Evolutionary conservation across 2,329 filamentous ascomycete genomes (phyloP).

Genomic region (Huntiella bhutanensis): DNA sequence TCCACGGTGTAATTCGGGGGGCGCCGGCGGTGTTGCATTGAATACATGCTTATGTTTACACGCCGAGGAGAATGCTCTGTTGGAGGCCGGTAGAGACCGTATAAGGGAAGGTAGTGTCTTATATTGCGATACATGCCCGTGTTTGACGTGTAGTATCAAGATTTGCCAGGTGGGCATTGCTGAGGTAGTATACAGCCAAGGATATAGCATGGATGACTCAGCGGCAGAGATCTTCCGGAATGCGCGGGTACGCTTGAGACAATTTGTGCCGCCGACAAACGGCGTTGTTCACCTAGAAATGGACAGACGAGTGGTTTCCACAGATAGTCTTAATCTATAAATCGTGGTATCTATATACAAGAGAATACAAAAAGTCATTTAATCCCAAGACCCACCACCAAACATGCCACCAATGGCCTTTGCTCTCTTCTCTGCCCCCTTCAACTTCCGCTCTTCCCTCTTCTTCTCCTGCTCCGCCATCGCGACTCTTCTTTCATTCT

Average conservation of each 20-base stretch:
- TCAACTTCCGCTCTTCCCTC: conserved; percentile 37
- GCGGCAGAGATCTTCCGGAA: conserved; percentile 66
- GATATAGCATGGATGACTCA: conserved; percentile 84
- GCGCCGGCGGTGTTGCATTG: conserved; percentile 47
- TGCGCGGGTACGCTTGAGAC: conserved; percentile 67
- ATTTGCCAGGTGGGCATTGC: conserved; percentile 91
- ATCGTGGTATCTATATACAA: conserved; percentile 1
- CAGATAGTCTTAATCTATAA: neutral
- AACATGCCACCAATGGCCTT: conserved; percentile 40
- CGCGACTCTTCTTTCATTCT: conserved; percentile 36
- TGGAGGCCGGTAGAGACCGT: conserved; percentile 83
- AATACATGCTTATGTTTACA: conserved; percentile 91
- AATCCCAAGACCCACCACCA: conserved; percentile 36
- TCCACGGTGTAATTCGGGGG: conserved; percentile 61
- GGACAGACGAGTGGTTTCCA: neutral
- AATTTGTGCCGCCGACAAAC: conserved; percentile 52
- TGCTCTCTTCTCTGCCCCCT: conserved; percentile 36
- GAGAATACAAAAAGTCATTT: neutral
- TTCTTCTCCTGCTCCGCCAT: conserved; percentile 37
- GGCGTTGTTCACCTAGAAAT: conserved; percentile 44
- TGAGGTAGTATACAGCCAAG: conserved; percentile 86
- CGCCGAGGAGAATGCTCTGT: conserved; percentile 88
- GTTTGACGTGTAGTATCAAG: conserved; percentile 94
- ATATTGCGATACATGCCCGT: conserved; percentile 94
- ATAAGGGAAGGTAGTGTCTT: conserved; percentile 66